These are phyloP conservation scores for Spathaspora girioi DNA, from an alignment of 805 yeast genomes.

Conservation along the genomic window DNA sequence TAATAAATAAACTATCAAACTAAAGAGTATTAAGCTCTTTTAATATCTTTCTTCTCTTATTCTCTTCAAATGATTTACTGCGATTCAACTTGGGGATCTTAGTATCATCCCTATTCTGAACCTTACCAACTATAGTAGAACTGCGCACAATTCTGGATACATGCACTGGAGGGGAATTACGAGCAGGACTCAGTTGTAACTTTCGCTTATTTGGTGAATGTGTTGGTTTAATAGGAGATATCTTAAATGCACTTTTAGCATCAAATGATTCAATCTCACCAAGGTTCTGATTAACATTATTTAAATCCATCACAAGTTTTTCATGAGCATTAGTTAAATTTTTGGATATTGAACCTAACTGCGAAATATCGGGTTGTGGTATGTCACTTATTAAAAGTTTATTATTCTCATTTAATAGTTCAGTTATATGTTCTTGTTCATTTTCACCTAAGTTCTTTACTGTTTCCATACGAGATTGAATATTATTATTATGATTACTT, in stretches of 20 bases:
- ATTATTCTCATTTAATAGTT: background rate
- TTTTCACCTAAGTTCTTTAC: background rate
- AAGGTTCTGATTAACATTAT: slow-evolving; percentile 1
- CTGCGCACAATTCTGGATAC: background rate
- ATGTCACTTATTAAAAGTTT: background rate
- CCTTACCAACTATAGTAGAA: background rate
- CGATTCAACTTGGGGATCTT: slow-evolving; percentile 6
- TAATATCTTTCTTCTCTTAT: slow-evolving; percentile 6
- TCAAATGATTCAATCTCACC: slow-evolving; percentile 3
- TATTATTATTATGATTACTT: background rate
- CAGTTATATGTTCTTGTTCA: background rate
- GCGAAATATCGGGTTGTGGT: slow-evolving; percentile 1
- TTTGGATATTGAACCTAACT: background rate
- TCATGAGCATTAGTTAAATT: background rate
- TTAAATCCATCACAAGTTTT: background rate
- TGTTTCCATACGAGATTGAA: too few relatives aligned
- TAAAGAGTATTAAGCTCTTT: background rate
- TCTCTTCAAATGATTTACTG: background rate
- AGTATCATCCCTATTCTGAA: background rate
- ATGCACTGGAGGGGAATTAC: background rate
- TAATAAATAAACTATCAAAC: too few relatives aligned
- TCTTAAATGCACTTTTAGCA: slow-evolving; percentile 4
- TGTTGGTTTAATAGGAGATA: slow-evolving; percentile 1
- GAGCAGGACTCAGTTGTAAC: background rate
- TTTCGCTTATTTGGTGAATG: background rate